Conservation (phyloP, 1,284 basidiomycete genomes). For the Cryptococcus depauperatus region DNA sequence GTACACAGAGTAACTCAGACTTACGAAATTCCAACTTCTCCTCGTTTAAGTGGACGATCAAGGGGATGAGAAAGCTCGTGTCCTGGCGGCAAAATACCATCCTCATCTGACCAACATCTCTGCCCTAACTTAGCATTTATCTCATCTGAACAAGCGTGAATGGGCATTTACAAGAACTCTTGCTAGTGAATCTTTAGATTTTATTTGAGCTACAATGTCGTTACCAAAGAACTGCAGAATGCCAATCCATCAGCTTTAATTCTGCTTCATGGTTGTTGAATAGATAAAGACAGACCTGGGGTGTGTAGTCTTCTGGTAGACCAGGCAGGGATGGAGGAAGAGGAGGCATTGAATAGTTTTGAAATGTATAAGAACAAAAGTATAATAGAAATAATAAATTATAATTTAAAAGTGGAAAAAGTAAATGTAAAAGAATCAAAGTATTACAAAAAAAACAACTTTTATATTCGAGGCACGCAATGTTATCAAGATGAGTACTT, state of each 20-base stretch:
- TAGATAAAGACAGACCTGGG: slow-evolving; percentile 19
- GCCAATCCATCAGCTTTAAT: neutral
- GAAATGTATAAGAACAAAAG: no score
- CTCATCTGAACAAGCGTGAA: neutral
- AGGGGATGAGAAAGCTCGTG: slow-evolving; percentile 52
- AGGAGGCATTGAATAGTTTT: slow-evolving; percentile 2
- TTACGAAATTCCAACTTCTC: slow-evolving; percentile 69
- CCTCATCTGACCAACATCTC: slow-evolving; percentile 40
- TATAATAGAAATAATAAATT: no score
- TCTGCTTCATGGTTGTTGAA: neutral
- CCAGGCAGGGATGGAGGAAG: slow-evolving; percentile 28
- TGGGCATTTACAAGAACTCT: slow-evolving; percentile 30
- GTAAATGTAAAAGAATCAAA: no score
- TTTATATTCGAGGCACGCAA: no score
- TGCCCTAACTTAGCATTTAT: slow-evolving; percentile 8
- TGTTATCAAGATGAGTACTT: no score
- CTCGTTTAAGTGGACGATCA: slow-evolving; percentile 62
- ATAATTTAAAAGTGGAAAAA: no score
- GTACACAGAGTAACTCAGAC: slow-evolving; percentile 39
- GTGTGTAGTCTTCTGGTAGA: slow-evolving; percentile 33
- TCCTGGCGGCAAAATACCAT: slow-evolving; percentile 18
- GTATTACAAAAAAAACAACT: no score
- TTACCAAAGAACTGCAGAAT: slow-evolving; percentile 24
- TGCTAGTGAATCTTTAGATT: slow-evolving; percentile 19
- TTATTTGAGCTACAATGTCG: slow-evolving; percentile 25